phyloP scores from a whole-genome alignment of 2,329 filamentous ascomycete genomes.

The Apiospora hydei region DNA sequence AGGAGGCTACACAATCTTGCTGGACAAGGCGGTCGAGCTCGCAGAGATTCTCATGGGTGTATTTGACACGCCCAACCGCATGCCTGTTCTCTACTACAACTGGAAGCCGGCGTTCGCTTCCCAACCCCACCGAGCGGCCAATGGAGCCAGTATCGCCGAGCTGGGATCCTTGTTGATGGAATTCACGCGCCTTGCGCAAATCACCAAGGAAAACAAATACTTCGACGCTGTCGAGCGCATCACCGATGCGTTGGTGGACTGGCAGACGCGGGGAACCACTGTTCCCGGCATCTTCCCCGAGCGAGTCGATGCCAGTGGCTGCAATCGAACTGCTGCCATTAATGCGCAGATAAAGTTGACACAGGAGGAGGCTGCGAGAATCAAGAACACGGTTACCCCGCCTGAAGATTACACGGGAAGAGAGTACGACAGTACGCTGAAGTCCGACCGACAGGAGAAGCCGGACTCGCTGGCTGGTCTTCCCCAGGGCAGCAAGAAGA shows the following conservation, averaged over 20 bases:
- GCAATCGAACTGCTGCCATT: constrained; percentile 63
- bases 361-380: constrained; percentile 9
- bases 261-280: constrained; percentile 72
- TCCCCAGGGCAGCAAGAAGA: constrained; percentile 2
- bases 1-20: constrained; percentile 66
- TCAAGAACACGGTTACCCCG: constrained; percentile 3
- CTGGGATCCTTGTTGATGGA: constrained; percentile 84
- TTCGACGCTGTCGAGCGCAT: constrained; percentile 91
- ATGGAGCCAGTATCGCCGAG: constrained; percentile 66
- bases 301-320: constrained; percentile 79
- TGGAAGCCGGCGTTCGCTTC: constrained; percentile 74
- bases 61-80: constrained; percentile 89
- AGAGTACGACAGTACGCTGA: constrained; percentile 16
- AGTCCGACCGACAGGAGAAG: background rate
- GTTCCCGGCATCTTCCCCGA: constrained; percentile 85
- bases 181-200: constrained; percentile 86
- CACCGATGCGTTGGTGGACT: constrained; percentile 78
- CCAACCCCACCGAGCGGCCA: constrained; percentile 68
- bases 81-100: constrained; percentile 83
- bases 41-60: constrained; percentile 75
- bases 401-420: constrained; percentile 22
- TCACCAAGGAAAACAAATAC: constrained; percentile 82
- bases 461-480: background rate
- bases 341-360: constrained; percentile 39
- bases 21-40: constrained; percentile 76